Evolutionary conservation across 139 green algal species (phyloP).

Genomic region (Pedinophyceae sp.): DNA sequence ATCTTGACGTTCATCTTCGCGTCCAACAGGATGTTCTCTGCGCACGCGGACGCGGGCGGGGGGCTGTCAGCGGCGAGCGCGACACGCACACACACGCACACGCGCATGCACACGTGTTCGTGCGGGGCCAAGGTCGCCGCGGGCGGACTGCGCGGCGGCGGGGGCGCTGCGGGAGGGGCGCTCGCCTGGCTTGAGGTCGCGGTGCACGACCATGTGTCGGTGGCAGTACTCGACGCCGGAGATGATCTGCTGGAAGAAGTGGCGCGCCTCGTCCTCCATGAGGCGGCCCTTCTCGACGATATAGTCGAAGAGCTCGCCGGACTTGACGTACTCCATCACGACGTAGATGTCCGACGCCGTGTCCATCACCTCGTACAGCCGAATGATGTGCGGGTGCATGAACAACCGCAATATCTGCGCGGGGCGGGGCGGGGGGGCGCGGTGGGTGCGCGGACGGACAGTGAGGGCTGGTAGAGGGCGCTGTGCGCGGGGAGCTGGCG

Average conservation of each 20-base stretch:
- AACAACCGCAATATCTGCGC: conserved; percentile 97
- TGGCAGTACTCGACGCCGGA: conserved; percentile 94
- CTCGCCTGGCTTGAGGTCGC: too few relatives aligned
- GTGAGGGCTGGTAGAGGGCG: too few relatives aligned
- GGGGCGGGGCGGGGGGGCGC: not conserved
- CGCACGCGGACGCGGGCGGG: too few relatives aligned
- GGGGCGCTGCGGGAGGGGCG: too few relatives aligned
- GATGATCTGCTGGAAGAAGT: conserved; percentile 98
- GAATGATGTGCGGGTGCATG: conserved; percentile 99
- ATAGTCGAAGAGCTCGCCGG: conserved; percentile 98
- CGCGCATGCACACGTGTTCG: too few relatives aligned
- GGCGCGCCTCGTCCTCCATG: conserved; percentile 88
- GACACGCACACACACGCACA: too few relatives aligned
- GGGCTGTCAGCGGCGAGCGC: too few relatives aligned
- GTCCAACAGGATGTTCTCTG: conserved; percentile 96
- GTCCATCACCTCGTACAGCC: conserved; percentile 97
- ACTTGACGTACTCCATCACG: conserved; percentile 97
- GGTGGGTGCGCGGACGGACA: too few relatives aligned
- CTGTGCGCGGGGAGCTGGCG: too few relatives aligned
- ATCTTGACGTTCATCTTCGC: conserved; percentile 79
- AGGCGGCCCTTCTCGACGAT: conserved; percentile 98
- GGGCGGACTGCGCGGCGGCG: too few relatives aligned
- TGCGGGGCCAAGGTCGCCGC: too few relatives aligned
- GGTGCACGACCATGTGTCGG: conserved; percentile 87
- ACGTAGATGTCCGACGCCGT: conserved; percentile 94